Evolutionary conservation across 305 asterid species (phyloP).

Genomic region (Fraxinus latifolia): DNA sequence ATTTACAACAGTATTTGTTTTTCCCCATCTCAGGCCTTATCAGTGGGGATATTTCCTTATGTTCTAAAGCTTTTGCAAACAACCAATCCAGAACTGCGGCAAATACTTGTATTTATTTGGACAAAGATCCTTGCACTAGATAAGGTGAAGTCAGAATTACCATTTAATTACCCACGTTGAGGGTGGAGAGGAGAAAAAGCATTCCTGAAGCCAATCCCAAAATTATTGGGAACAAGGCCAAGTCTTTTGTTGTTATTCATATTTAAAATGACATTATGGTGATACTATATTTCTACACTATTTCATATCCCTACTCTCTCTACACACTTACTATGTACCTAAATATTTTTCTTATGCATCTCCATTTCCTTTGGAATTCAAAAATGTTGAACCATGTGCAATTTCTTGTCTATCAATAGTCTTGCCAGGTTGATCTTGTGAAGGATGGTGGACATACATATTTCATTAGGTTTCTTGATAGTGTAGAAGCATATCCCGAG

Average conservation of each 20-base stretch:
- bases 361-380: background rate
- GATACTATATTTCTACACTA: background rate
- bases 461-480: constrained; percentile 87
- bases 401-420: constrained; percentile 45
- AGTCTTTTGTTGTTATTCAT: background rate
- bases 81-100: constrained; percentile 91
- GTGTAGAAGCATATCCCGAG: constrained; percentile 93
- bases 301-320: background rate
- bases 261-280: background rate
- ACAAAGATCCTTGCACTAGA: constrained; percentile 96
- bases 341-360: background rate
- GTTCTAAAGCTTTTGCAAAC: constrained; percentile 95
- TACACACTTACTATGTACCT: background rate
- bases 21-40: constrained; percentile 64
- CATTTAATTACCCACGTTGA: background rate
- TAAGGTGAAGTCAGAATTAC: constrained; percentile 48
- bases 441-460: constrained; percentile 93
- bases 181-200: background rate
- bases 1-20: constrained; percentile 5
- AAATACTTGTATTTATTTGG: constrained; percentile 97
- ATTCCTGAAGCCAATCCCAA: background rate
- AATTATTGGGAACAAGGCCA: background rate
- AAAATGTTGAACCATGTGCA: background rate
- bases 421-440: constrained; percentile 99
- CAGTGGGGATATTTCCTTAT: constrained; percentile 98